Evolutionary conservation across 192 early-diverging fungal species (phyloP).

Genomic region (Lobulomyces angularis): DNA sequence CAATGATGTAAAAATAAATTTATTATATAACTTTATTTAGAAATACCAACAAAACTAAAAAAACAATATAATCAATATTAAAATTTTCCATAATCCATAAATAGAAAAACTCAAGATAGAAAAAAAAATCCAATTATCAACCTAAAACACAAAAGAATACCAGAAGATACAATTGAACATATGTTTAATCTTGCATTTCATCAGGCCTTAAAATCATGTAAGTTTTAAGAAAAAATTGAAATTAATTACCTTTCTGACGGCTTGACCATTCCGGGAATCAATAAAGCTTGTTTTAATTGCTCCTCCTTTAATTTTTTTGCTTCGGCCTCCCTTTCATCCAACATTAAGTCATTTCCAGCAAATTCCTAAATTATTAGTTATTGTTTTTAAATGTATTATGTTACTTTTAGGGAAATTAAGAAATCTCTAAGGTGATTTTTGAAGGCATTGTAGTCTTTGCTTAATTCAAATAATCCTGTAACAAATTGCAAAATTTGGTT

Average conservation of each 20-base stretch:
- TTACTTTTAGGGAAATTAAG: slow-evolving; percentile 55
- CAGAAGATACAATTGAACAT: no score
- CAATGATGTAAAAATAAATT: no score
- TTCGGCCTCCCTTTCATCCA: slow-evolving; percentile 84
- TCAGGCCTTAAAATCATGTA: slow-evolving; percentile 1
- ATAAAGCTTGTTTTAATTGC: slow-evolving; percentile 69
- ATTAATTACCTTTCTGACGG: slow-evolving; percentile 49
- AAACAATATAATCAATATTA: no score
- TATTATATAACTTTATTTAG: no score
- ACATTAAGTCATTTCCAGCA: slow-evolving; percentile 72
- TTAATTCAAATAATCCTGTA: slow-evolving; percentile 69
- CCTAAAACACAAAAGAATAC: no score
- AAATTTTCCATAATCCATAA: no score
- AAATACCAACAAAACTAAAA: no score
- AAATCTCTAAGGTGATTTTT: slow-evolving; percentile 93
- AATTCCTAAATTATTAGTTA: slow-evolving; percentile 54
- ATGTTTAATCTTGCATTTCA: no score
- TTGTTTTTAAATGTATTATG: slow-evolving; percentile 1
- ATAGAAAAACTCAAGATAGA: no score
- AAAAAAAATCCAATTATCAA: no score
- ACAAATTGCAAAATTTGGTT: slow-evolving; percentile 79
- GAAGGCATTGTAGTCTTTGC: slow-evolving; percentile 68
- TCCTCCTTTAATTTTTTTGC: slow-evolving; percentile 59
- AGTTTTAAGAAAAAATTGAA: background rate
- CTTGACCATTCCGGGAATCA: slow-evolving; percentile 95